Evolutionary conservation across 768 basidiomycete genomes (phyloP), one percentile per base, ranked within the genome.

Genomic region (Calocera viscosa): DNA sequence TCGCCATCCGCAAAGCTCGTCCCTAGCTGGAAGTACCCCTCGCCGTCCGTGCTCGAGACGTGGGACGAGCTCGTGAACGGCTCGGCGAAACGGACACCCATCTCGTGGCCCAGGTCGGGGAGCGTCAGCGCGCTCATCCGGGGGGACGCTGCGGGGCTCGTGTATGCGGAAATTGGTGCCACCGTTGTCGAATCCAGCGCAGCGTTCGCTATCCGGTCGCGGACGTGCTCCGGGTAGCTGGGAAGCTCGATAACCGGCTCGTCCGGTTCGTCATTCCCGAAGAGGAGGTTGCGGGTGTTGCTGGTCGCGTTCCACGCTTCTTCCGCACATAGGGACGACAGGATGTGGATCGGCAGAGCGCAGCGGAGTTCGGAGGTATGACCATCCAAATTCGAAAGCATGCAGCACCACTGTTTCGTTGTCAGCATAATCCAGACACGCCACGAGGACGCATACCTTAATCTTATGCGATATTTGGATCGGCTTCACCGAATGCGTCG

Each of bases 361-460:
- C 95, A 97, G 17, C 94, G 86, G n/a, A 98, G 81, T 75, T 97
- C 93, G 10, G 92, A 94, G 1, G 86, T 87, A 74, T 97, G 95
- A 0, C 94, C 94, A 73, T 97, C 95, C 7, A 81, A 80, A 74
- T 97, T 98, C 69, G 81, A 81, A 40, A 66, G 49, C 41, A 66
- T 49, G 32, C 41, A 53, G 65, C 32, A 38, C 40, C 47, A 53
- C 24, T 38, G 32, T 16, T 22, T 26, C 12, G 2, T 3, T 33
- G 60, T 39, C 40, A 66, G 64, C 33, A 1, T 14, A 8, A 19
- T 2, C 2, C 1, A 10, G 22, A 28, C 19, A 8, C 26, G 30
- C 60, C 19, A 39, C 5, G 17, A 34, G 33, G 16, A 33, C 14
- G 39, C 70, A 76, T 79, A 80, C 81, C 69, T 81, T 80, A 71